Evolutionary conservation across 2,329 filamentous ascomycete genomes (phyloP).

Genomic region (Pseudocercospora crystallina): DNA sequence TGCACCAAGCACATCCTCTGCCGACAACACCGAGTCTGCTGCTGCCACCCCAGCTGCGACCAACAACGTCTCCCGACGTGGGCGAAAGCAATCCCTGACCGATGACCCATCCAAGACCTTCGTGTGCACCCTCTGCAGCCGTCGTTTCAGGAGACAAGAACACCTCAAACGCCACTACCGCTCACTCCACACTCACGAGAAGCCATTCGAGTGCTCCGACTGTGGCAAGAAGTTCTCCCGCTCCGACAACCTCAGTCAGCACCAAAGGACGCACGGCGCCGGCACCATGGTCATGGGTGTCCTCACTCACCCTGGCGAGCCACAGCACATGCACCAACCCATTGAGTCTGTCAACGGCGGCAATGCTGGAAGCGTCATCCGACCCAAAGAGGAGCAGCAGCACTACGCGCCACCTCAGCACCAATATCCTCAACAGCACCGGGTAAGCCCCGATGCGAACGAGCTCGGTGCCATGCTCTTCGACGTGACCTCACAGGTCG

Average conservation of each 20-base stretch:
- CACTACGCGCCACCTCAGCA: constrained; percentile 23
- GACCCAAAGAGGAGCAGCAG: constrained; percentile 35
- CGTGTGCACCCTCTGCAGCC: constrained; percentile 92
- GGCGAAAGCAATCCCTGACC: constrained; percentile 96
- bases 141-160: constrained; percentile 96
- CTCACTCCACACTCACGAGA: constrained; percentile 96
- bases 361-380: constrained; percentile 36
- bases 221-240: constrained; percentile 99
- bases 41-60: constrained; percentile 30
- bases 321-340: constrained; percentile 30
- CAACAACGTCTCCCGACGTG: constrained; percentile 76
- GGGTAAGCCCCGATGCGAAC: constrained; percentile 55
- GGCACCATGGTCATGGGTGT: constrained; percentile 90
- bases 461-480: constrained; percentile 76
- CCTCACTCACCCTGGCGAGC: constrained; percentile 44
- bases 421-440: constrained; percentile 25
- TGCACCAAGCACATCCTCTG: constrained; percentile 31
- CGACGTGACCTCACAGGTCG: constrained; percentile 69
- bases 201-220: constrained; percentile 96
- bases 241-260: constrained; percentile 95
- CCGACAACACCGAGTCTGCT: constrained; percentile 27
- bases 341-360: constrained; percentile 37
- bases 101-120: constrained; percentile 99
- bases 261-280: constrained; percentile 87
- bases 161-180: constrained; percentile 98